These are phyloP conservation scores for Pinus albicaulis DNA, from an alignment of 75 land plant species.

Conservation along the genomic window DNA sequence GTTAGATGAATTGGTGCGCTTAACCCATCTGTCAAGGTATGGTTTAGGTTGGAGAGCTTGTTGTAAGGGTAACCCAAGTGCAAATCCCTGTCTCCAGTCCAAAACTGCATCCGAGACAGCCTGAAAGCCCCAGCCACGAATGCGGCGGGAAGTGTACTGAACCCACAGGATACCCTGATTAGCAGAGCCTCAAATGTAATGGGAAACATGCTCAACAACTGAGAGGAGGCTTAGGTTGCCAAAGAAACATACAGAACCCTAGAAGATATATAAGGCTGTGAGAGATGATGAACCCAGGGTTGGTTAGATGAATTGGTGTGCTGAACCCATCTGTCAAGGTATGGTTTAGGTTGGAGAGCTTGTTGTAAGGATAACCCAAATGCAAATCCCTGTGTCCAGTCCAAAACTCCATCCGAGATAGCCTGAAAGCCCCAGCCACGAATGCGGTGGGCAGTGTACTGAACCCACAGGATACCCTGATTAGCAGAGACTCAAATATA, in stretches of 20 bases:
- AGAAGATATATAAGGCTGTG: neutral
- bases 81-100: too few relatives aligned
- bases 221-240: neutral
- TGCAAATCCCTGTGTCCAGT: too few relatives aligned
- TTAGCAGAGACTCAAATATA: neutral
- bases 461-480: too few relatives aligned
- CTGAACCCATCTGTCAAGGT: neutral
- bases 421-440: neutral
- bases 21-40: neutral
- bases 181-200: neutral
- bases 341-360: too few relatives aligned
- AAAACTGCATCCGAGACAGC: too few relatives aligned
- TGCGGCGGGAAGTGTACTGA: neutral
- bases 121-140: neutral
- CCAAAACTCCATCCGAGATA: too few relatives aligned
- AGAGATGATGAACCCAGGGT: neutral
- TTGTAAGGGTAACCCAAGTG: too few relatives aligned
- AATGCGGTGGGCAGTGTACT: neutral
- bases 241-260: neutral
- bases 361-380: too few relatives aligned
- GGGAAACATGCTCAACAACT: neutral
- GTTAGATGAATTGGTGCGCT: neutral
- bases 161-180: neutral
- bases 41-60: too few relatives aligned
- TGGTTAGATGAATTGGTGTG: neutral